Evolutionary conservation across 495 filamentous ascomycete genomes (phyloP).

Genomic region (Aspergillus homomorphus): DNA sequence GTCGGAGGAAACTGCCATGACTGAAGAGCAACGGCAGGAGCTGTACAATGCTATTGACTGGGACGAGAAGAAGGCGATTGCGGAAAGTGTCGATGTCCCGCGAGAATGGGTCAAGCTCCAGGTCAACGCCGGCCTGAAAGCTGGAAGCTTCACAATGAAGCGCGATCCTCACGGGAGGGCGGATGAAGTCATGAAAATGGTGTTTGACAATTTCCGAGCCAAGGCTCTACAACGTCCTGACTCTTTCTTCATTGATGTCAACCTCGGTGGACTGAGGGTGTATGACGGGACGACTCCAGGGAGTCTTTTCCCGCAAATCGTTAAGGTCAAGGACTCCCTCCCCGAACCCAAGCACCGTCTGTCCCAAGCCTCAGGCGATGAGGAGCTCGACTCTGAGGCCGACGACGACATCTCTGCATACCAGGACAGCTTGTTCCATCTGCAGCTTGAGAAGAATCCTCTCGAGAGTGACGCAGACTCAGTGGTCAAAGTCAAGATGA

Average conservation of each 20-base stretch:
- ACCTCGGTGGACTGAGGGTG: slow-evolving; percentile 86
- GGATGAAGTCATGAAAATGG: slow-evolving; percentile 78
- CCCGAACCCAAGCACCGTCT: slow-evolving; percentile 45
- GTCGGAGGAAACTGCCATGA: slow-evolving; percentile 74
- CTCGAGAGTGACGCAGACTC: slow-evolving; percentile 89
- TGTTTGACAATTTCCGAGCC: slow-evolving; percentile 91
- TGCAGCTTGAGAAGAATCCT: slow-evolving; percentile 91
- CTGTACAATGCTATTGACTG: slow-evolving; percentile 96
- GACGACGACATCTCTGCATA: slow-evolving; percentile 52
- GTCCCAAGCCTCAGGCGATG: slow-evolving; percentile 49
- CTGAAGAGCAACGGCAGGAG: slow-evolving; percentile 92
- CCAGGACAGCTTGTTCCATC: slow-evolving; percentile 81
- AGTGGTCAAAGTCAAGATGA: slow-evolving; percentile 83
- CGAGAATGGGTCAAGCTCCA: slow-evolving; percentile 89
- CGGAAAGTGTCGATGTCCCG: slow-evolving; percentile 83
- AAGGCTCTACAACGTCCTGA: slow-evolving; percentile 84
- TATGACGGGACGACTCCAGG: slow-evolving; percentile 93
- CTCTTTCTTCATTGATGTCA: slow-evolving; percentile 81
- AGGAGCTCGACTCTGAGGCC: slow-evolving; percentile 56
- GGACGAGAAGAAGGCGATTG: slow-evolving; percentile 89
- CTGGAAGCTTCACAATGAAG: slow-evolving; percentile 90
- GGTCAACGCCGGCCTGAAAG: slow-evolving; percentile 81
- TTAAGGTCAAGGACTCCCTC: slow-evolving; percentile 85
- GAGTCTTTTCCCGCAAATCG: slow-evolving; percentile 88
- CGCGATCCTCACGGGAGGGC: slow-evolving; percentile 77